Evolutionary conservation across 1,284 basidiomycete species (phyloP), one percentile per base, ranked within the genome.

Genomic region (Acaromyces ingoldii): DNA sequence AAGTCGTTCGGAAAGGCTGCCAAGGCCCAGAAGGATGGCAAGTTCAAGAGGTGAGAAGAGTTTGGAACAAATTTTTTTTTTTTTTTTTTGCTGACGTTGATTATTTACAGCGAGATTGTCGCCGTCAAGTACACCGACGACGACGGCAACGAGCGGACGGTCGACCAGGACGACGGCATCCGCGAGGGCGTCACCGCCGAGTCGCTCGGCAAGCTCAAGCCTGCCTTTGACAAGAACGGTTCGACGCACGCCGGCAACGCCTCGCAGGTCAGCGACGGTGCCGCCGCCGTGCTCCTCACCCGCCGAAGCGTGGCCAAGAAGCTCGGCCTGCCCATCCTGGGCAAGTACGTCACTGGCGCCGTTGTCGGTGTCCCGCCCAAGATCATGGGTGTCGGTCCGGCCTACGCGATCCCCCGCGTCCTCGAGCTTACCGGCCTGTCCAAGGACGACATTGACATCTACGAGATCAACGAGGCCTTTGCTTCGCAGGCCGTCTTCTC

Each of bases 191-290:
- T 96, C 54, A 97, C 92, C 3, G 81, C 82, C 51, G 87, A 91
- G 80, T 85, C 83, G 62, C 80, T 98, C 51, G 77, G 78, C 50
- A 97, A 95, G 82, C 83, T 98, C 70, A 97, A 93, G 81, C 90
- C 93, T 7, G 88, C 90, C 6, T 98, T 98, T 79, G 78, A 80
- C 55, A 87, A 89, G 79, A 83, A 85, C 36, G 95, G 95, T n/a
- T 78, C 82, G 17, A 96, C 95, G 1, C 91, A 95, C 74, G 95
- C 93, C 42, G 82, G 81, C 31, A 96, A 92, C 77, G 89, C 91
- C 1, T 91, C 88, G 22, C 92, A 96, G 76, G 85, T 98, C 42
- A 91, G 90, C n/a, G 95, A 99, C 72, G 93, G 93, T 58, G 93
- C 93, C 21, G 91, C 92, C 43, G 92, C 92, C 0, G 91, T 97